phyloP scores from a whole-genome alignment of 2,329 filamentous ascomycete species.

The Lizonia empirigonia region DNA sequence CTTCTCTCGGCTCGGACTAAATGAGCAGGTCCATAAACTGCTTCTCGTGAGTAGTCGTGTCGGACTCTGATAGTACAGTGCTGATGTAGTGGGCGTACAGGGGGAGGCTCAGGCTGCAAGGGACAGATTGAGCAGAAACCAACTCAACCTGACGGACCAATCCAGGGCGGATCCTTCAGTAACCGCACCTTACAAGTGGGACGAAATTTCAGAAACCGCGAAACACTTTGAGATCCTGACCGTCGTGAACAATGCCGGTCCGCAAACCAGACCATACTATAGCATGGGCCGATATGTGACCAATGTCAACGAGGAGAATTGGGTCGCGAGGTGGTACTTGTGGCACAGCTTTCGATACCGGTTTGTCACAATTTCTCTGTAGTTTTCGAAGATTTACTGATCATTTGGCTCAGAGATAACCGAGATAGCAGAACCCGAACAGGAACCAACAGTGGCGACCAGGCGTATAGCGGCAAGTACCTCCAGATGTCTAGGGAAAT shows the following conservation, averaged over 20 bases:
- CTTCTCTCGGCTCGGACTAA: slow-evolving; percentile 51
- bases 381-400: background rate
- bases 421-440: slow-evolving; percentile 25
- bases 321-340: slow-evolving; percentile 59
- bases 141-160: slow-evolving; percentile 48
- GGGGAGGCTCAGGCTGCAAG: slow-evolving; percentile 52
- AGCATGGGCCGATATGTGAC: slow-evolving; percentile 50
- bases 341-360: slow-evolving; percentile 59
- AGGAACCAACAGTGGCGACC: slow-evolving; percentile 1
- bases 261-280: slow-evolving; percentile 50
- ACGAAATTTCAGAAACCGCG: slow-evolving; percentile 56
- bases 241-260: slow-evolving; percentile 50
- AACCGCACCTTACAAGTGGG: slow-evolving; percentile 52
- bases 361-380: slow-evolving; percentile 13
- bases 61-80: background rate
- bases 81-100: slow-evolving; percentile 33
- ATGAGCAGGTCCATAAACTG: slow-evolving; percentile 50
- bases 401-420: slow-evolving; percentile 39
- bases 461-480: slow-evolving; percentile 4
- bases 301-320: slow-evolving; percentile 53
- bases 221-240: slow-evolving; percentile 53
- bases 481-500: background rate
- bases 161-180: slow-evolving; percentile 40
- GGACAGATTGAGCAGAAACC: slow-evolving; percentile 49
- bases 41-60: slow-evolving; percentile 50